Base-by-base conservation (phyloP, 2,329 filamentous ascomycete species). In the Fusarium sp. region DNA sequence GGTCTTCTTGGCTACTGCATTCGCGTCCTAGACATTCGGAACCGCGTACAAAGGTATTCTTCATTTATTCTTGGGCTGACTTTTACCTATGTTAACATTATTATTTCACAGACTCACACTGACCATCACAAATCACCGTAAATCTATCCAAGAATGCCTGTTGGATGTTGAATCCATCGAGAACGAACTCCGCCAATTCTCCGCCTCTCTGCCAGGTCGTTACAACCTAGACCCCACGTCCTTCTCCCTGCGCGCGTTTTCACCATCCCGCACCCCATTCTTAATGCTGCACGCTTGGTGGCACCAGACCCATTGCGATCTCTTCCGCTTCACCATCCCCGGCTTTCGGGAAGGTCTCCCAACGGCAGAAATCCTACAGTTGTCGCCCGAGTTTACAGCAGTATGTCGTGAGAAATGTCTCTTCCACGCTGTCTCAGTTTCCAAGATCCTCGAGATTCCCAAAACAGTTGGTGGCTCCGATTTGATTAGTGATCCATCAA, bases 211-310 rank as follows among this genome's bases (percentile, higher is more conserved):
- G 0, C 70, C 71, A 1, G 9, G 36, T 4, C 47, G 54, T 1
- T 72, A 69, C 11, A 42, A 43, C 8, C 58, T 69, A 11, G 65
- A 73, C 31, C 43, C 51, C 5, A 45, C 70, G 41, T 55, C 63
- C 6, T 58, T 73, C 11, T 73, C 69, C 9, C 40, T 73, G 0
- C 67, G 69, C 2, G 67, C 71, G 1, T 73, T 67, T 15, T 69
- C 69, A 0, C 67, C 67, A 6, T 68, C 64, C 2, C 50, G 71
- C 10, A 73, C 67, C 1, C 53, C 71, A 1, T 73, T 65, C 4
- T 29, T 73, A 11, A 73, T 73, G 71, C 46, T 73, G 0, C 71
- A 73, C 25, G 63, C 65, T n/a, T 73, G 71, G 71, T 73, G 69
- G 69, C 71, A 73, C 39, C 71, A 73, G 21, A 64, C 65, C 1